A percentile compares a stretch with the other conserved stretches of the same genome.
Evolutionary conservation across 75 land plant genomes (phyloP).

Genomic region (Picea glauca): DNA sequence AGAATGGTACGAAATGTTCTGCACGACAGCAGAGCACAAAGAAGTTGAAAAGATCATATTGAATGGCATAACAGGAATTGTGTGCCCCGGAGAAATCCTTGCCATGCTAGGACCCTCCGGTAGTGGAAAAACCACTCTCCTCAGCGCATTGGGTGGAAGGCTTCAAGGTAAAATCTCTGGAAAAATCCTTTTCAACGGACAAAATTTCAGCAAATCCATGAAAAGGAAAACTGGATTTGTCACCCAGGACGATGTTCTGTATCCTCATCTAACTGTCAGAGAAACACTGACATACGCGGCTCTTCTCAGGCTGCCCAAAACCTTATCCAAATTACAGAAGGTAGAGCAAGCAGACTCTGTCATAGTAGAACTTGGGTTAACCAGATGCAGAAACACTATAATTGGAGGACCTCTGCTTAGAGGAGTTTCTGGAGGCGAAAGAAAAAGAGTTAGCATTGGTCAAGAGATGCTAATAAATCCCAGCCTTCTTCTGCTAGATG

Average conservation of each 20-base stretch:
- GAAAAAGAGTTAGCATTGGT: constrained; percentile 74
- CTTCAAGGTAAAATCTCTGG: constrained; percentile 20
- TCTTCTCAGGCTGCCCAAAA: constrained; percentile 30
- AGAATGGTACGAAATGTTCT: not conserved
- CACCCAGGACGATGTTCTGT: constrained; percentile 50
- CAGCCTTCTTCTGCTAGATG: constrained; percentile 60
- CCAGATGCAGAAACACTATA: constrained; percentile 42
- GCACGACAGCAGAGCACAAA: not conserved
- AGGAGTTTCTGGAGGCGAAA: constrained; percentile 71
- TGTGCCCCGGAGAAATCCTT: constrained; percentile 50
- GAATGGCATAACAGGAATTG: constrained; percentile 38
- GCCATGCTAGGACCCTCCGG: constrained; percentile 70
- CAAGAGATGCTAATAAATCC: constrained; percentile 73
- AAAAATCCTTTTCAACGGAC: constrained; percentile 22
- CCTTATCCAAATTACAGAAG: constrained; percentile 20
- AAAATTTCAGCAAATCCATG: constrained; percentile 3
- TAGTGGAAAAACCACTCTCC: constrained; percentile 62
- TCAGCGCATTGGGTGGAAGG: constrained; percentile 47
- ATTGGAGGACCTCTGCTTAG: constrained; percentile 44
- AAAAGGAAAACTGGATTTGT: constrained; percentile 43
- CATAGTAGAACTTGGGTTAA: constrained; percentile 46
- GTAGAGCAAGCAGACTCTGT: constrained; percentile 28
- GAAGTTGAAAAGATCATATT: constrained; percentile 22
- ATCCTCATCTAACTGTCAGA: constrained; percentile 43
- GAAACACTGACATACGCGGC: constrained; percentile 52